Conservation (phyloP, 805 yeast genomes). For the Zygosaccharomyces pseudorouxii region DNA sequence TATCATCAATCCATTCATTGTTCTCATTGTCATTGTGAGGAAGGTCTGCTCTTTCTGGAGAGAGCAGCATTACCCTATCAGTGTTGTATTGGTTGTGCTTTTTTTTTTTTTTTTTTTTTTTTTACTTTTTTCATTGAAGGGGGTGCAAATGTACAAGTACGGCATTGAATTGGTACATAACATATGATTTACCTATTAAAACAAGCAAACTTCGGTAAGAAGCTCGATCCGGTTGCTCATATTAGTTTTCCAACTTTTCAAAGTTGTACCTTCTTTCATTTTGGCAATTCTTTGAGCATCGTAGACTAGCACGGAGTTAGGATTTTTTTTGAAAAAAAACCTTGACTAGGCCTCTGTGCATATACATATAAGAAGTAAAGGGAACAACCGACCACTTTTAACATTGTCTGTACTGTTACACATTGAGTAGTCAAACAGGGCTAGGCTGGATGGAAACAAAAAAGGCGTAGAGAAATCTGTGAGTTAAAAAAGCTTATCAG, state of each 20-base stretch:
- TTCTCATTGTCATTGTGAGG: neutral
- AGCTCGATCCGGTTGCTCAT: neutral
- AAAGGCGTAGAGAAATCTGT: neutral
- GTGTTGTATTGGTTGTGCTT: neutral
- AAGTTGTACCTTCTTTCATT: neutral
- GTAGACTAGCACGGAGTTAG: no score
- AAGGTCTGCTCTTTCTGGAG: no score
- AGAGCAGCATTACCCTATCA: no score
- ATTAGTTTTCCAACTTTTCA: neutral
- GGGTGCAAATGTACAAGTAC: neutral
- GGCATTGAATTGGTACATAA: neutral
- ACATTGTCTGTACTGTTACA: no score
- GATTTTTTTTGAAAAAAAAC: no score
- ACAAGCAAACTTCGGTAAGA: neutral
- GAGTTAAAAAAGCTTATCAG: neutral
- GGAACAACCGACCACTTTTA: no score
- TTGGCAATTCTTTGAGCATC: neutral
- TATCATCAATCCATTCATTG: neutral
- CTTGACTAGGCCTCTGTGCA: neutral
- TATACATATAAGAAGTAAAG: neutral
- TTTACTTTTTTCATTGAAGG: neutral
- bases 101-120: neutral
- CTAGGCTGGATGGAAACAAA: constrained; percentile 2
- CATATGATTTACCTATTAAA: neutral
- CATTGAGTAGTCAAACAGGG: no score